A percentile compares a stretch with the other conserved stretches of the same genome.
These are phyloP conservation scores for Solanum piurae DNA, from an alignment of 257 asterid genomes.

Conservation along the genomic window DNA sequence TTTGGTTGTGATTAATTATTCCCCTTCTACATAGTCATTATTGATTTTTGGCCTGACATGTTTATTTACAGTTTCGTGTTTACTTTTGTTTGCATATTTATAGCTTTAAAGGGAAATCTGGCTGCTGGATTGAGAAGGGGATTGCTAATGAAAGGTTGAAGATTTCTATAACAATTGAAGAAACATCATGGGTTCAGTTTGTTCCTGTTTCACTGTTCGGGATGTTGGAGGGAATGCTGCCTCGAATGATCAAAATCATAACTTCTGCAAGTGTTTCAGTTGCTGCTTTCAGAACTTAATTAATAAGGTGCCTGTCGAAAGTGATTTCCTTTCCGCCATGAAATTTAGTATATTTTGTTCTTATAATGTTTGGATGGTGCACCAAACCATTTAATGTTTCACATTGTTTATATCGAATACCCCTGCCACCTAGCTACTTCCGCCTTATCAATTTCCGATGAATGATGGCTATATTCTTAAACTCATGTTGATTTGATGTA, in stretches of 20 bases:
- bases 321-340: neutral
- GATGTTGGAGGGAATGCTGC: conserved; percentile 1
- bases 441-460: neutral
- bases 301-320: conserved; percentile 20
- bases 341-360: neutral
- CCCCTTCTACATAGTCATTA: neutral
- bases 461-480: neutral
- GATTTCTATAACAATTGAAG: neutral
- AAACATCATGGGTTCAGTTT: conserved; percentile 35
- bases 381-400: neutral
- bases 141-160: neutral
- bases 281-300: conserved; percentile 22
- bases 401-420: neutral
- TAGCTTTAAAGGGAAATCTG: neutral
- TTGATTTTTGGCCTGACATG: neutral
- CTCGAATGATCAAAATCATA: conserved; percentile 1
- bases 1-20: neutral
- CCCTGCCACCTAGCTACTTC: neutral
- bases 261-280: conserved; percentile 8
- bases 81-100: neutral
- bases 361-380: neutral
- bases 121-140: neutral
- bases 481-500: neutral
- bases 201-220: conserved; percentile 28
- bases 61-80: neutral